Evolutionary conservation across 179 eudicot genomes (phyloP), one percentile per base, ranked within the genome.

Genomic region (Nepenthes alata): DNA sequence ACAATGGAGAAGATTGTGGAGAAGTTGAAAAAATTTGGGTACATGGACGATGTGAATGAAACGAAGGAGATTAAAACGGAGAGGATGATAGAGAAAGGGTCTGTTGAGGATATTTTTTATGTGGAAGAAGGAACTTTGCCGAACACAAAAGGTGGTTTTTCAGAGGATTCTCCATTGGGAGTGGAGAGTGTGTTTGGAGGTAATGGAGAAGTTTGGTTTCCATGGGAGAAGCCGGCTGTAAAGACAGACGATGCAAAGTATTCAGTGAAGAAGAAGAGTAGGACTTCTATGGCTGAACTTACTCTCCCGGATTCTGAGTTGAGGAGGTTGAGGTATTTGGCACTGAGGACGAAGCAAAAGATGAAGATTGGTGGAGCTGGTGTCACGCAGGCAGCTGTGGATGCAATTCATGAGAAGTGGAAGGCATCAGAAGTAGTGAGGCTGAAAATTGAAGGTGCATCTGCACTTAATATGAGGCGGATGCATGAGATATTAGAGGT

Each of bases 401-500:
- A 83, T 54, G 65, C 66, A 54, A 93, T 93, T 72, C 87, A 68
- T 35, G 80, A 82, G 64, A 86, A 77, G 67, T 93, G 98, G 98
- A 93, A 78, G 60, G 55, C 72, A 11, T 60, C 85, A 3, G 95
- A 93, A 75, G 68, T 93, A 15, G 96, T 80, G 61, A 81, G 86
- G 65, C 67, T 93, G 66, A 93, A 89, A 72, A 75, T 89, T 52
- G 96, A 86, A 70, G 96, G 96, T 15, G 67, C 96, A 3, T 80
- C 96, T 63, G 98, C 98, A 9, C 85, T 93, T 56, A 89, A 93
- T 71, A 93, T 93, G 98, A 93, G 58, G 75, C 81, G 90, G 63
- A 75, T 83, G 75, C 96, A 93, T 68, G 95, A 86, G 74, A 85
- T 89, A 55, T 76, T 93, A 61, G 98, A 89, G 96, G 96, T 91